A percentile compares a stretch with the other conserved stretches of the same genome.
Conservation (phyloP, 495 filamentous ascomycete genomes). For the Terfezia claveryi region DNA sequence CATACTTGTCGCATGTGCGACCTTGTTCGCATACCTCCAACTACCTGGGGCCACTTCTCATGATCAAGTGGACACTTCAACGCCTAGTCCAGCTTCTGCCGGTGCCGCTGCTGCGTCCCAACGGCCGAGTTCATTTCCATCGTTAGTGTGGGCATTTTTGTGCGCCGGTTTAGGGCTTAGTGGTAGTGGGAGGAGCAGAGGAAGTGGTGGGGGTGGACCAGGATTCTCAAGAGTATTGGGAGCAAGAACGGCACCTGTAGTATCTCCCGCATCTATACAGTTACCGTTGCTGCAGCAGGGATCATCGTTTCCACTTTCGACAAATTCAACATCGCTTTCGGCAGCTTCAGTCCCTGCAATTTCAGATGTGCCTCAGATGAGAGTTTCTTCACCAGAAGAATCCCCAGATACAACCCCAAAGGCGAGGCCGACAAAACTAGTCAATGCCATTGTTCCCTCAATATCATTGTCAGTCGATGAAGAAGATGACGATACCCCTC, state of each 20-base stretch:
- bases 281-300: not conserved
- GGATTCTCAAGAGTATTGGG: not conserved
- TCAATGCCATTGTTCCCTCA: constrained; percentile 12
- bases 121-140: not conserved
- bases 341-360: not conserved
- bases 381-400: not conserved
- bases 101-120: not conserved
- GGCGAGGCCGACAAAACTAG: constrained; percentile 1
- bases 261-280: not conserved
- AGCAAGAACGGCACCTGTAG: not conserved
- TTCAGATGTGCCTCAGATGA: not conserved
- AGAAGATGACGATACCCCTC: constrained; percentile 13
- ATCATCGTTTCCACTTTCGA: not conserved
- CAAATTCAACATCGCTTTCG: not conserved
- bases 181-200: not conserved
- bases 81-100: not conserved
- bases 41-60: not conserved
- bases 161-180: not conserved
- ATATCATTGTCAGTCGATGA: constrained; percentile 2
- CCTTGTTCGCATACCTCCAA: not conserved
- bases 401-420: constrained; percentile 17
- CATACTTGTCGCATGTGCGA: not conserved
- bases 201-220: not conserved
- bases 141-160: not conserved
- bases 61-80: not conserved